These are phyloP conservation scores for Zymoseptoria passerinii DNA, from an alignment of 2,329 filamentous ascomycete genomes.

Conservation along the genomic window DNA sequence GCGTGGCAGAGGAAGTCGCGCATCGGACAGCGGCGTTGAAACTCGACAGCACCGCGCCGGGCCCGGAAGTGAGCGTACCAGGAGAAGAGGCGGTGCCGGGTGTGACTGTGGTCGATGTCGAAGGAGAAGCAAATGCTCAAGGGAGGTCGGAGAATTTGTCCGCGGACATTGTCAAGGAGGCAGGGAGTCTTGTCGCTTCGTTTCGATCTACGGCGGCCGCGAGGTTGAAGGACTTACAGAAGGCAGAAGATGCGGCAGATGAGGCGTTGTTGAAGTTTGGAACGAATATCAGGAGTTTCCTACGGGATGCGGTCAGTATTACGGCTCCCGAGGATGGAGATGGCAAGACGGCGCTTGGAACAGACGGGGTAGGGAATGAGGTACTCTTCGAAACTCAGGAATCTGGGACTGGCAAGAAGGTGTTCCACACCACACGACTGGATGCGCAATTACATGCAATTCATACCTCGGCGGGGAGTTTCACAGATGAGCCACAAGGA, in stretches of 20 bases:
- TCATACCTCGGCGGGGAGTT: conserved; percentile 74
- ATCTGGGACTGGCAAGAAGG: conserved; percentile 71
- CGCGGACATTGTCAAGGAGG: conserved; percentile 46
- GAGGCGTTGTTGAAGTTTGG: conserved; percentile 91
- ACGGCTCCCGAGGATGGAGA: conserved; percentile 55
- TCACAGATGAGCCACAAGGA: conserved; percentile 65
- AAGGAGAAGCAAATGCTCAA: conserved; percentile 11
- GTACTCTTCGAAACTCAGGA: conserved; percentile 94
- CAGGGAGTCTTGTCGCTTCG: conserved; percentile 62
- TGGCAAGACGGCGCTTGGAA: conserved; percentile 34
- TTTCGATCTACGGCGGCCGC: conserved; percentile 40
- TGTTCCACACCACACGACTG: conserved; percentile 89
- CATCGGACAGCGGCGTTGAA: conserved; percentile 24
- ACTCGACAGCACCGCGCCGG: conserved; percentile 14
- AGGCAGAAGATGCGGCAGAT: conserved; percentile 90
- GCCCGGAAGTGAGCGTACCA: conserved; percentile 12
- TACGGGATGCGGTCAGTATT: conserved; percentile 83
- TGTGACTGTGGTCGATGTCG: background rate
- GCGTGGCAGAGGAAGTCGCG: conserved; percentile 43
- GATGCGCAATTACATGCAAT: conserved; percentile 95
- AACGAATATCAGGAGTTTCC: conserved; percentile 77
- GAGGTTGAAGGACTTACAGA: conserved; percentile 78
- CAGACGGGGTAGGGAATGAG: conserved; percentile 26
- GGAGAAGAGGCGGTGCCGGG: conserved; percentile 25
- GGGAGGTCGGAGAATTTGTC: conserved; percentile 38